Base-by-base conservation (phyloP, 2,329 filamentous ascomycete genomes). In the Diplodia corticola region DNA sequence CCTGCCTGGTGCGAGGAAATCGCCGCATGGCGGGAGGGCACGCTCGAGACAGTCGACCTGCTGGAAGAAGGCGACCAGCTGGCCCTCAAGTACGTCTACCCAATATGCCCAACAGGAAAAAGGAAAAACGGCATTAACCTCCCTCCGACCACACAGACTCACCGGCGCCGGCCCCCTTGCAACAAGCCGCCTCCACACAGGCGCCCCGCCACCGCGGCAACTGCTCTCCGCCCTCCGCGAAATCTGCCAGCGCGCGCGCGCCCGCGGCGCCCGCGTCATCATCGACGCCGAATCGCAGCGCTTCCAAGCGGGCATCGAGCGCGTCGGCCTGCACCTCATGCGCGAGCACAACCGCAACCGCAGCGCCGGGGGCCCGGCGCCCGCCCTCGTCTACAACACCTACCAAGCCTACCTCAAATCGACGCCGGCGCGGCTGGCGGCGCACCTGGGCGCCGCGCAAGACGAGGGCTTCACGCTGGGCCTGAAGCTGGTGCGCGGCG, bases 341-440 rank as follows among this genome's bases (percentile, higher is more conserved):
- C 80, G 83, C 37, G 80, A 79, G 68, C 83, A 80, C 73, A 86
- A 86, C 73, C 73, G 70, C 0, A 78, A 77, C 26, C 74, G 77
- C n/a, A n/a, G n/a, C n/a, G n/a, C n/a, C n/a, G n/a, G n/a, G n/a
- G n/a, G n/a, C n/a, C n/a, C n/a, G n/a, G n/a, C n/a, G n/a, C 3
- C 73, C 83, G 78, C 80, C 71, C 85, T 93, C 57, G 85, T 97
- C 66, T 96, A 93, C 79, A 86, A 82, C 72, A 85, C 85, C 0
- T 86, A 86, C 73, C 85, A 87, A 68, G 81, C 80, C 10, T 87
- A 87, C 69, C 80, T 87, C 30, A 85, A 85, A 72, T 75, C 75
- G 46, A 84, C 81, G 0, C 73, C 79, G 0, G 71, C 69, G 3
- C 78, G 75, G 1, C 69, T 86, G 2, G 72, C 76, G 3, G 68